These are phyloP conservation scores for Tothia fuscella DNA, from an alignment of 2,329 filamentous ascomycete genomes.

Conservation along the genomic window DNA sequence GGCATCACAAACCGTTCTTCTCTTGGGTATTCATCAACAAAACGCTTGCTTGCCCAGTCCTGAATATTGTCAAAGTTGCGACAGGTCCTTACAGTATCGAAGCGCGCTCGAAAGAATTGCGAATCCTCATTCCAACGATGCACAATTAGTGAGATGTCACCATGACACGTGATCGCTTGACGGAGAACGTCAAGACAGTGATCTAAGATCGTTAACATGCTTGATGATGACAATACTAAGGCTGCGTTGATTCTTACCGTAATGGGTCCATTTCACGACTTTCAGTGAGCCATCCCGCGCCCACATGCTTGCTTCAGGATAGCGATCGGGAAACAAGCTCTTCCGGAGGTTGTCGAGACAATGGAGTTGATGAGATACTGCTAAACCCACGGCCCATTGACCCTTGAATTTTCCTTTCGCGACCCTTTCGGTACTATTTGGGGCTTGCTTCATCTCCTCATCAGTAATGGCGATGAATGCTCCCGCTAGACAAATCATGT, in stretches of 20 bases:
- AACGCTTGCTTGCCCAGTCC: not conserved
- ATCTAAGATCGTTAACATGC: not conserved
- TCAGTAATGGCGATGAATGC: not conserved
- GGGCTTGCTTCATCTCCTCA: not conserved
- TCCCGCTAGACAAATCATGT: not conserved
- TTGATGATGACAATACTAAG: not conserved
- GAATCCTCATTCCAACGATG: not conserved
- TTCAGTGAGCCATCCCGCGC: not conserved
- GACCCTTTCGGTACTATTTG: not conserved
- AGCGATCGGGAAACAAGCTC: not conserved
- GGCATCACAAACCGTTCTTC: too few species aligned
- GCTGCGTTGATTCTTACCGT: not conserved
- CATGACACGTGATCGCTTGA: not conserved
- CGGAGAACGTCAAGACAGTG: conserved; percentile 1
- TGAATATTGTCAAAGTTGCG: not conserved
- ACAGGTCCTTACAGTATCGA: not conserved
- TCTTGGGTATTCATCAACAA: too few species aligned
- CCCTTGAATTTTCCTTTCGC: not conserved
- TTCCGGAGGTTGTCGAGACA: not conserved
- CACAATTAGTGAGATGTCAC: not conserved
- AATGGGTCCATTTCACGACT: not conserved
- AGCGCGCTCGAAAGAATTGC: not conserved
- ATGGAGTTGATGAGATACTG: not conserved
- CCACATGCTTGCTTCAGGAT: not conserved
- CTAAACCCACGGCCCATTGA: not conserved